Evolutionary conservation across 2,329 filamentous ascomycete species (phyloP), one percentile per base, ranked within the genome.

Genomic region (Whalleya microplaca): DNA sequence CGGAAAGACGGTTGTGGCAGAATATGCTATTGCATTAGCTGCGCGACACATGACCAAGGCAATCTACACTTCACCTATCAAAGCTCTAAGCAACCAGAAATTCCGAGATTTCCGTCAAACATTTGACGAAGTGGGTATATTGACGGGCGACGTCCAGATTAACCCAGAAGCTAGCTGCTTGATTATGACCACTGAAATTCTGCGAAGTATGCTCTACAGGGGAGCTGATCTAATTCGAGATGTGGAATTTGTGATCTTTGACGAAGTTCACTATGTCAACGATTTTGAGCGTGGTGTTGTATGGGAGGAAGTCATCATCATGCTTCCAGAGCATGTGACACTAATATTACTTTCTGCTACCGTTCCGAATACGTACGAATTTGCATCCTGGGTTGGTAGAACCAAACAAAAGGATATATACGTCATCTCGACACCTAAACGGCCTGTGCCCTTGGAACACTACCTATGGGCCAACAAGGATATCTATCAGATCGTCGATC

Each of bases 1-100:
- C 20, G 95, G 95, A 54, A 99, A 99, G 78, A 99, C 95, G 1
- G 95, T 98, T 0, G 95, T 99, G 14, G 95, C 95, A 23, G 95
- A 99, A 72, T 99, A 99, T 74, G 95, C 94, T 47, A 98, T 99
- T 72, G 92, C 95, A 6, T 80, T 99, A 56, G 95, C 95, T 27
- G 89, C 92, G n/a, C 96, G 94, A 71, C 95, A 99, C 72, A 98
- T 98, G 94, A 99, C 95, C 8, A 99, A 99, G 73, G 94, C 95
- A 20, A 99, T 99, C 62, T 99, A 99, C 73, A 99, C 95, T 0
- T 98, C 95, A 0, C 95, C 95, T 0, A 99, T 99, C 79, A 99
- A 99, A 73, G 95, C 95, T 2, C 79, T 99, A 55, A 98, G 95
- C 75, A 99, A 99, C 71, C 95, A 99, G 71, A 99, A 99, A 73